Conservation (phyloP, 2,329 filamentous ascomycete species). For the Verticillium zaregamsianum region DNA sequence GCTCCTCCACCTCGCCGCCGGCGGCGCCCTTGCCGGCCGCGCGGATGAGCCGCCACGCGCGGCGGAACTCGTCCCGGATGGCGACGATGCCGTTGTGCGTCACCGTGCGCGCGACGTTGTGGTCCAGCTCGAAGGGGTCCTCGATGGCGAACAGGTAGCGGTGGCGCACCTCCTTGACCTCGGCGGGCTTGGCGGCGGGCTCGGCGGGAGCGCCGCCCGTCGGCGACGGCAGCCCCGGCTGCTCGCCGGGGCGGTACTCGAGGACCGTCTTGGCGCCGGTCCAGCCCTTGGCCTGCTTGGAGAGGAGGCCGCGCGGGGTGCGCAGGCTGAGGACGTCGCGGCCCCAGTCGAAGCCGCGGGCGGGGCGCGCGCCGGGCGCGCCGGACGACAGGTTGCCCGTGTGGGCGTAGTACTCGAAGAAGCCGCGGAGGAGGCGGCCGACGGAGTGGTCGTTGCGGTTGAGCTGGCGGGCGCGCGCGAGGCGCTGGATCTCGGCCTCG, state of each 20-base stretch:
- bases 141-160: conserved; percentile 87
- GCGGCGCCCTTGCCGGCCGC: conserved; percentile 35
- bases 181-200: conserved; percentile 18
- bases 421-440: conserved; percentile 70
- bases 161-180: conserved; percentile 67
- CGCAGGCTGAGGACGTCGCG: conserved; percentile 75
- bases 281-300: conserved; percentile 80
- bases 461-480: conserved; percentile 55
- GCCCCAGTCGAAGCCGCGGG: conserved; percentile 73
- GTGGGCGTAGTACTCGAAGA: conserved; percentile 83
- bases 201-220: background rate
- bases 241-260: conserved; percentile 10
- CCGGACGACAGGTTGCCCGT: conserved; percentile 42
- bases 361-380: conserved; percentile 28
- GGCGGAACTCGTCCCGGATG: conserved; percentile 79
- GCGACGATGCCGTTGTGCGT: conserved; percentile 76
- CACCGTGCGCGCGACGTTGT: conserved; percentile 85
- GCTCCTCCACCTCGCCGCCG: conserved; percentile 23
- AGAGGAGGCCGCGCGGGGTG: conserved; percentile 62
- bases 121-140: conserved; percentile 83
- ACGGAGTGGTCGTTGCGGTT: conserved; percentile 67
- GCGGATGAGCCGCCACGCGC: conserved; percentile 70
- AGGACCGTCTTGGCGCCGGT: conserved; percentile 69
- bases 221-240: conserved; percentile 1
- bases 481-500: conserved; percentile 61